Evolutionary conservation across 805 yeast species (phyloP).

Genomic region (Wickerhamiella domercqiae): DNA sequence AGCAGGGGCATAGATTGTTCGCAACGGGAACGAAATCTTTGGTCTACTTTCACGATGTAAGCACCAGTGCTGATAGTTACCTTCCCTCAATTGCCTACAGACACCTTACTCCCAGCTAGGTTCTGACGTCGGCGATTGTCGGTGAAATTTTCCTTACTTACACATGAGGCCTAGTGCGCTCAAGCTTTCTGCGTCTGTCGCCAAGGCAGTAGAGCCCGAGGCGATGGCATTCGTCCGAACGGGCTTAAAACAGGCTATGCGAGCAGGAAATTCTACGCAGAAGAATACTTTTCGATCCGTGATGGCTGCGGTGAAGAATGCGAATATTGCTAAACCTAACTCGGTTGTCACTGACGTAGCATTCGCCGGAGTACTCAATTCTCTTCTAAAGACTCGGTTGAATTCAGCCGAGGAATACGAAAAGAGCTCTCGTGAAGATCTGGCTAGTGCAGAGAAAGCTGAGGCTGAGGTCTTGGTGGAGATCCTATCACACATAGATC

Average conservation of each 20-base stretch:
- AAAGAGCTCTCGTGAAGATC: constrained; percentile 33
- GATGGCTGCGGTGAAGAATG: constrained; percentile 24
- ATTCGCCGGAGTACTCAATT: constrained; percentile 31
- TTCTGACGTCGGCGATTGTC: too few relatives aligned
- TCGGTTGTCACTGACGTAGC: constrained; percentile 18
- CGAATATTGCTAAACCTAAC: constrained; percentile 22
- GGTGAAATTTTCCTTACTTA: too few relatives aligned
- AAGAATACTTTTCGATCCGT: constrained; percentile 22
- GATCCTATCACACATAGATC: constrained; percentile 30
- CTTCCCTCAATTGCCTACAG: too few relatives aligned
- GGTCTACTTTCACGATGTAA: too few relatives aligned
- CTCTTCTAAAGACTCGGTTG: constrained; percentile 26
- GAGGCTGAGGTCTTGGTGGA: constrained; percentile 32
- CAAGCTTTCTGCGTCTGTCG: too few relatives aligned
- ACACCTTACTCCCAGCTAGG: too few relatives aligned
- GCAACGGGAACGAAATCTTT: constrained; percentile 22
- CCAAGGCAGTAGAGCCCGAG: constrained; percentile 21
- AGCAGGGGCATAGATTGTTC: constrained; percentile 84
- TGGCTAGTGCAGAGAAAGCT: constrained; percentile 36
- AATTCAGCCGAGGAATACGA: constrained; percentile 36
- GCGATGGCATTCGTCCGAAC: constrained; percentile 27
- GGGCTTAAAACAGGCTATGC: constrained; percentile 35
- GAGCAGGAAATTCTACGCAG: constrained; percentile 27
- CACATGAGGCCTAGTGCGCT: too few relatives aligned
- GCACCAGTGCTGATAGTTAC: too few relatives aligned